phyloP scores from a whole-genome alignment of 2,329 filamentous ascomycete genomes.

The Talaromyces islandicus region DNA sequence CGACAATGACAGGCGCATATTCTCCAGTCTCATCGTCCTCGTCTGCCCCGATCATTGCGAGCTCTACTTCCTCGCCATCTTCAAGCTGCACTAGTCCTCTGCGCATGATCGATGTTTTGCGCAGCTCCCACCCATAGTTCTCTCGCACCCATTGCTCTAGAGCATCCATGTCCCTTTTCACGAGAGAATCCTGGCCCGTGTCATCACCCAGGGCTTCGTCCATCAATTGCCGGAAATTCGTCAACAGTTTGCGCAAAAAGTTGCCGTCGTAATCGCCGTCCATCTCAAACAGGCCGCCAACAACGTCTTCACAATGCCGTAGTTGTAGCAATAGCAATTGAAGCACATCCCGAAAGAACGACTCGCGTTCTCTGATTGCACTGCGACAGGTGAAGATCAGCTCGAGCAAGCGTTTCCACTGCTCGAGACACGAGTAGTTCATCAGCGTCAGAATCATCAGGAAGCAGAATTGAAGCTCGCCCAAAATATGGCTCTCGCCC shows the following conservation, averaged over 20 bases:
- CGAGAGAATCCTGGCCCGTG: constrained; percentile 23
- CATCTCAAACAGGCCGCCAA: constrained; percentile 57
- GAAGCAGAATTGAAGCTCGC: constrained; percentile 59
- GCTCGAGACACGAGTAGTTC: constrained; percentile 61
- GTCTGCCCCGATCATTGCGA: constrained; percentile 50
- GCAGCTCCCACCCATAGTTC: constrained; percentile 55
- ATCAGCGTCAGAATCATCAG: constrained; percentile 58
- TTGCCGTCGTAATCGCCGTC: constrained; percentile 45
- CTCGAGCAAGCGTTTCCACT: constrained; percentile 56
- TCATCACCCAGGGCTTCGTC: constrained; percentile 36
- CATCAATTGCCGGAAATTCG: constrained; percentile 46
- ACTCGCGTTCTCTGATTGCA: constrained; percentile 44
- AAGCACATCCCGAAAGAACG: constrained; percentile 49
- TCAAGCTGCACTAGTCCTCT: constrained; percentile 56
- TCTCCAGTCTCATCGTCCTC: constrained; percentile 60
- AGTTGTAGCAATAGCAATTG: constrained; percentile 48
- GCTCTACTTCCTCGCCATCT: constrained; percentile 57
- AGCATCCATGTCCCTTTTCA: constrained; percentile 50
- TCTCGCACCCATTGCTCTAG: constrained; percentile 50
- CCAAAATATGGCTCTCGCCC: constrained; percentile 40
- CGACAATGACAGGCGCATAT: constrained; percentile 58
- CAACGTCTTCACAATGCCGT: constrained; percentile 51
- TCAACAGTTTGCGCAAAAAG: constrained; percentile 49
- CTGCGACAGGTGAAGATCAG: constrained; percentile 52
- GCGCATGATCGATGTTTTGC: constrained; percentile 46